Conservation (phyloP, 768 basidiomycete species). For the Mycena alexandri region DNA sequence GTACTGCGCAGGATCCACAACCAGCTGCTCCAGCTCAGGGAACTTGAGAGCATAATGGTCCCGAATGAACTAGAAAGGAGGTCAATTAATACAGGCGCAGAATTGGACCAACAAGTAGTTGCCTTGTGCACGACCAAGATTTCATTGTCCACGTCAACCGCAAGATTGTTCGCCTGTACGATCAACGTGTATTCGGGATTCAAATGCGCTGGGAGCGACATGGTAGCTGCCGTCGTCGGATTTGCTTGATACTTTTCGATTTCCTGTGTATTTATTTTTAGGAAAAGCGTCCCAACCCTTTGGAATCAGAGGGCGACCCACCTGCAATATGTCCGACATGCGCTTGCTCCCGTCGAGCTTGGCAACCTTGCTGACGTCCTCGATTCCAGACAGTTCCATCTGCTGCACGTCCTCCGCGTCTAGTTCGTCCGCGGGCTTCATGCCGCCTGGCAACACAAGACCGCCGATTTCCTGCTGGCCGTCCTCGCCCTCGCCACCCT, state of each 20-base stretch:
- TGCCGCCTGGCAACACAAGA: conserved; percentile 86
- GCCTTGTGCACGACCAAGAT: conserved; percentile 97
- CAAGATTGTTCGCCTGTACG: conserved; percentile 97
- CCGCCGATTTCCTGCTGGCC: conserved; percentile 61
- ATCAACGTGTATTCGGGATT: conserved; percentile 97
- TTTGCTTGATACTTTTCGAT: conserved; percentile 87
- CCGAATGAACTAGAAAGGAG: conserved; percentile 83
- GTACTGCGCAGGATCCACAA: conserved; percentile 92
- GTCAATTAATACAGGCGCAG: conserved; percentile 36
- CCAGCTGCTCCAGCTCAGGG: conserved; percentile 96
- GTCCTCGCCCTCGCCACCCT: conserved; percentile 60
- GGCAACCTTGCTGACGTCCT: conserved; percentile 90
- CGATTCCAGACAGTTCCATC: conserved; percentile 89
- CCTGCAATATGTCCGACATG: conserved; percentile 90
- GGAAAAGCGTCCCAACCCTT: neutral
- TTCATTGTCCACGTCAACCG: conserved; percentile 98
- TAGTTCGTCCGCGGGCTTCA: conserved; percentile 95
- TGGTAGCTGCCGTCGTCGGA: conserved; percentile 83
- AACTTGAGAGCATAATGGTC: conserved; percentile 97
- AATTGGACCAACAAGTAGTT: conserved; percentile 34
- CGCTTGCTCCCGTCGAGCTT: conserved; percentile 90
- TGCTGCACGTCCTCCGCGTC: conserved; percentile 94
- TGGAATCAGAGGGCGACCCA: conserved; percentile 40
- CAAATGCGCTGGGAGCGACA: conserved; percentile 84
- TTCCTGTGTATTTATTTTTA: conserved; percentile 68